These are phyloP conservation scores for Malassezia obtusa DNA, from an alignment of 1,284 basidiomycete genomes.

Conservation along the genomic window DNA sequence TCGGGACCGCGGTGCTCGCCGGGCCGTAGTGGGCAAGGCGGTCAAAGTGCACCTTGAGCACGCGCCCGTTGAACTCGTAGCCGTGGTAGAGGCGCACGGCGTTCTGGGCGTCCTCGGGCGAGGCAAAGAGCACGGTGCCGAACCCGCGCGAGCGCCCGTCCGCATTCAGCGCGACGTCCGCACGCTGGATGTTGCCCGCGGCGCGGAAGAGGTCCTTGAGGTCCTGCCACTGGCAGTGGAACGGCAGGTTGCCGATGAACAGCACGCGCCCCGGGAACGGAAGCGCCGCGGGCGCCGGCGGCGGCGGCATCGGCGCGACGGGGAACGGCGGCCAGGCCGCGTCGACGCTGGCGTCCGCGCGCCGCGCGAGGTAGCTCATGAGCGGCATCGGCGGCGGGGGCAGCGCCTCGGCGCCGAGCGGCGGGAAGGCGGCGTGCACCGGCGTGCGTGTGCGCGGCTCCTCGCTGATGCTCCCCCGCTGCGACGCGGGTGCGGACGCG, in stretches of 20 bases:
- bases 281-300: background rate
- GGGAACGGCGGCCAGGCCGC: background rate
- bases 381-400: background rate
- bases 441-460: background rate
- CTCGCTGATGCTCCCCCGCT: background rate
- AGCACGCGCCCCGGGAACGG: slow-evolving; percentile 42
- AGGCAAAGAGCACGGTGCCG: slow-evolving; percentile 82
- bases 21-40: slow-evolving; percentile 25
- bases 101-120: slow-evolving; percentile 76
- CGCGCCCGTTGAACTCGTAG: slow-evolving; percentile 74
- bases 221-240: slow-evolving; percentile 48
- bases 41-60: slow-evolving; percentile 76
- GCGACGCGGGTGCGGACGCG: too few relatives aligned
- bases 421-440: background rate
- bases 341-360: background rate
- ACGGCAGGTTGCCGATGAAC: slow-evolving; percentile 45
- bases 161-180: slow-evolving; percentile 81
- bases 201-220: slow-evolving; percentile 44
- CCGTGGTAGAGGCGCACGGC: slow-evolving; percentile 57
- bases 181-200: slow-evolving; percentile 68
- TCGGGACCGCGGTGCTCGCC: slow-evolving; percentile 24
- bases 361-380: background rate
- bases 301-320: background rate
- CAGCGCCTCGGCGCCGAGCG: background rate
- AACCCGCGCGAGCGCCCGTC: slow-evolving; percentile 86